phyloP scores from a whole-genome alignment of 2,329 filamentous ascomycete genomes.

The Fusarium napiforme region DNA sequence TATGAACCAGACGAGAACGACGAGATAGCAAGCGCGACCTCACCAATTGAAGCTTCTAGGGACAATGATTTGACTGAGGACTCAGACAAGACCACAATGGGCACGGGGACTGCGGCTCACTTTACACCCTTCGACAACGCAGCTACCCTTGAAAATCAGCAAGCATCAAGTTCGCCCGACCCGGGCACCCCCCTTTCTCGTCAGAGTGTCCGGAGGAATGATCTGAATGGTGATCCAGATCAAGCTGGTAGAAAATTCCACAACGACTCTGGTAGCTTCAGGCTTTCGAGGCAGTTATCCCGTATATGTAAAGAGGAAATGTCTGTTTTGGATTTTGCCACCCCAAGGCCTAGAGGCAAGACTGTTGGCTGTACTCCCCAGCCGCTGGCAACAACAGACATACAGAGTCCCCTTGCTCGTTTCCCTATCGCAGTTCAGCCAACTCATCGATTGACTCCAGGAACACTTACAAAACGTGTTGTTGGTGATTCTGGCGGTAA shows the following conservation, averaged over 20 bases:
- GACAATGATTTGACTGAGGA: neutral
- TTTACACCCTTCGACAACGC: neutral
- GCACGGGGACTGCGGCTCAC: neutral
- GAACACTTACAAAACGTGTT: slow-evolving; percentile 37
- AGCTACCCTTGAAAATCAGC: neutral
- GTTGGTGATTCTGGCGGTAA: slow-evolving; percentile 41
- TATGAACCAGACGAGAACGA: slow-evolving; percentile 2
- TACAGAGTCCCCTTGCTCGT: slow-evolving; percentile 40
- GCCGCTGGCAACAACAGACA: slow-evolving; percentile 21
- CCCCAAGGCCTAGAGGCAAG: neutral
- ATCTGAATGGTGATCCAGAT: neutral
- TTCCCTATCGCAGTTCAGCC: slow-evolving; percentile 45
- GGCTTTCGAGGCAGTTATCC: slow-evolving; percentile 12
- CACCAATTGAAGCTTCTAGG: neutral
- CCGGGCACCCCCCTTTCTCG: neutral
- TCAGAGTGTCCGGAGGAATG: neutral
- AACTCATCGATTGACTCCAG: slow-evolving; percentile 40
- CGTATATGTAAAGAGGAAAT: neutral
- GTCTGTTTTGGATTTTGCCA: slow-evolving; percentile 14
- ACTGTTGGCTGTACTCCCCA: slow-evolving; percentile 19
- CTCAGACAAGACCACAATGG: neutral
- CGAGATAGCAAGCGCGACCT: neutral
- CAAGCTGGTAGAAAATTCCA: neutral
- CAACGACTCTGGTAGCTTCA: neutral
- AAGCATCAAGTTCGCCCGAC: neutral